A percentile compares a stretch with the other conserved stretches of the same genome.
Evolutionary conservation across 2,329 filamentous ascomycete genomes (phyloP).

Genomic region (Beauveria australis): DNA sequence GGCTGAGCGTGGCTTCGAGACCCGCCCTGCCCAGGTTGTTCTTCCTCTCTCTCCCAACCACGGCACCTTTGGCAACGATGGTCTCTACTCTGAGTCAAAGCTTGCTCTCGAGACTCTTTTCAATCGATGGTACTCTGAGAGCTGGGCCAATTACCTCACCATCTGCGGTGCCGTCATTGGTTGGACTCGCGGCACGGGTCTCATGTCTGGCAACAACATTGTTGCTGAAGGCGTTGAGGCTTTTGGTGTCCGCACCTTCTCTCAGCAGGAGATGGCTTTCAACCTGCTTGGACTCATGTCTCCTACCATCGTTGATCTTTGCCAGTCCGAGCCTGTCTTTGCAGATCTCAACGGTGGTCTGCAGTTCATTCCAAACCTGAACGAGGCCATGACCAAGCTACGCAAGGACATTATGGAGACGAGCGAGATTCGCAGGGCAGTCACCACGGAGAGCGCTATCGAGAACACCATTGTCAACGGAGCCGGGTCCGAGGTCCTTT

Average conservation of each 20-base stretch:
- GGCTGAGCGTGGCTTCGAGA: constrained; percentile 79
- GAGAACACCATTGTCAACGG: constrained; percentile 98
- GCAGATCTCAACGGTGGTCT: constrained; percentile 96
- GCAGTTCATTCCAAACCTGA: constrained; percentile 94
- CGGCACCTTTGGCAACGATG: constrained; percentile 95
- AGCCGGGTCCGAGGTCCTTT: constrained; percentile 81
- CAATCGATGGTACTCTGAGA: constrained; percentile 97
- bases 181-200: constrained; percentile 95
- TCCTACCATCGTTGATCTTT: constrained; percentile 85
- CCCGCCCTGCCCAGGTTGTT: constrained; percentile 91
- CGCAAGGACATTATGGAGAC: constrained; percentile 93
- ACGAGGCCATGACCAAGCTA: constrained; percentile 86
- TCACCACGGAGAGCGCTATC: constrained; percentile 89
- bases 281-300: constrained; percentile 96
- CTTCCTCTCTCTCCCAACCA: constrained; percentile 95
- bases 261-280: constrained; percentile 99
- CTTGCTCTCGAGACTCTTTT: constrained; percentile 94
- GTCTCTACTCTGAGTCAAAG: constrained; percentile 97
- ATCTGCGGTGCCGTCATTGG: constrained; percentile 98
- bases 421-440: constrained; percentile 84
- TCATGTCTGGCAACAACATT: constrained; percentile 97
- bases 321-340: constrained; percentile 91
- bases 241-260: constrained; percentile 95
- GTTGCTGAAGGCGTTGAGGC: constrained; percentile 95
- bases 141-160: constrained; percentile 94